These are phyloP conservation scores for Eustoma russellianum DNA, from an alignment of 257 asterid species.

Conservation along the genomic window DNA sequence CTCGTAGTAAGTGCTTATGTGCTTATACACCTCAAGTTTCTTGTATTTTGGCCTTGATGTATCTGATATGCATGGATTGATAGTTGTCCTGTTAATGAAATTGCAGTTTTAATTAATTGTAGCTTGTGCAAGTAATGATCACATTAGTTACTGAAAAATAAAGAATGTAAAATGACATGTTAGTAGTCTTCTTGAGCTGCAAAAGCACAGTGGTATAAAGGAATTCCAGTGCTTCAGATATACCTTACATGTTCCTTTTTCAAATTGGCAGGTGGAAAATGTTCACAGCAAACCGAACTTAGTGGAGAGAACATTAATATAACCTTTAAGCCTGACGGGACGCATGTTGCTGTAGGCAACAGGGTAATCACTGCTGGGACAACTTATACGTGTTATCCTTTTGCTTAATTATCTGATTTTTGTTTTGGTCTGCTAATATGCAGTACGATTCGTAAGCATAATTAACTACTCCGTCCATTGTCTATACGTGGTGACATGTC, in stretches of 20 bases:
- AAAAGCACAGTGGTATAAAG: not conserved
- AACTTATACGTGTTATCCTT: not conserved
- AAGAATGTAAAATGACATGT: not conserved
- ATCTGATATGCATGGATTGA: not conserved
- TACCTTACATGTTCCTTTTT: constrained; percentile 8
- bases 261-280: constrained; percentile 72
- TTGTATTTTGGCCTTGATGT: not conserved
- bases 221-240: not conserved
- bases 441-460: not conserved
- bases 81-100: not conserved
- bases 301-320: constrained; percentile 98
- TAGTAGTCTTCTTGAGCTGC: not conserved
- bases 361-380: constrained; percentile 41
- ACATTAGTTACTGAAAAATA: too few species aligned
- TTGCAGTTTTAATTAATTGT: too few species aligned
- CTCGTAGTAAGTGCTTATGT: constrained; percentile 63
- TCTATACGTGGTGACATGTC: constrained; percentile 10
- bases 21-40: not conserved
- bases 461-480: not conserved
- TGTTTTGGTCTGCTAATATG: not conserved
- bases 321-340: constrained; percentile 94
- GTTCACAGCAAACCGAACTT: constrained; percentile 91
- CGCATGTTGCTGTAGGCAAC: constrained; percentile 94
- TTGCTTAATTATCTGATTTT: not conserved
- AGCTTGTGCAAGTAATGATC: too few species aligned